Base-by-base conservation (phyloP, 2,329 filamentous ascomycete genomes). In the Rutstroemia sp. region DNA sequence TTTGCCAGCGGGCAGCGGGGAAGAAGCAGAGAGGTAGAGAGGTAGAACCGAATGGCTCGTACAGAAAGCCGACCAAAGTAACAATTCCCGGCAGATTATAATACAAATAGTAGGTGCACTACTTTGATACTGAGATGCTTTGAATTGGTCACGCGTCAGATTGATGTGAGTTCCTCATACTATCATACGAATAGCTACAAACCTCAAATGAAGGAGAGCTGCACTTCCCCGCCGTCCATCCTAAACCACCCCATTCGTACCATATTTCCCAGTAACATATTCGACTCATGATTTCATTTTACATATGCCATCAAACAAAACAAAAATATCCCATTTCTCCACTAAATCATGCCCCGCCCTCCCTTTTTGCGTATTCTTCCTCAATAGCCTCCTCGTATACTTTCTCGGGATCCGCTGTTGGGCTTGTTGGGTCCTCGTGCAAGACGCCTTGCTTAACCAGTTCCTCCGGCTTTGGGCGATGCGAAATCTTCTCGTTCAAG, bases 401-500 rank as follows among this genome's bases (percentile, higher is more conserved):
- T 23, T 58, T 60, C 16, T 64, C 62, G n/a, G 49, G 50, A 23
- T 79, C 75, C 3, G 78, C 71, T 19, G 10, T 18, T 6, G 51
- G 51, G n/a, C 75, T 75, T 56, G 82, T 78, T 2, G 82, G 82
- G 64, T 87, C 83, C 62, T 86, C 81, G 58, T 81, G 83, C 62
- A 96, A 74, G 55, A 96, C 89, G 5, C 91, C 91, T 64, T 88
- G 84, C 67, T 87, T 84, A 57, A 96, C 78, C 61, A 96, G 76
- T 51, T 87, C 79, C 63, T 91, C 88, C 10, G 88, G 87, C 38
- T 81, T 78, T 1, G 92, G 92, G 19, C 92, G 81, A 65, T 86
- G 80, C 67, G 87, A 81, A 61, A 96, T 83, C 71, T 92, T 92
- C 68, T 95, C 90, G 72, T 95, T 94, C 60, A 96, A 79, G 55